Conservation (phyloP, 352 stramenopile genomes). For the Phytopythium oedochilum region DNA sequence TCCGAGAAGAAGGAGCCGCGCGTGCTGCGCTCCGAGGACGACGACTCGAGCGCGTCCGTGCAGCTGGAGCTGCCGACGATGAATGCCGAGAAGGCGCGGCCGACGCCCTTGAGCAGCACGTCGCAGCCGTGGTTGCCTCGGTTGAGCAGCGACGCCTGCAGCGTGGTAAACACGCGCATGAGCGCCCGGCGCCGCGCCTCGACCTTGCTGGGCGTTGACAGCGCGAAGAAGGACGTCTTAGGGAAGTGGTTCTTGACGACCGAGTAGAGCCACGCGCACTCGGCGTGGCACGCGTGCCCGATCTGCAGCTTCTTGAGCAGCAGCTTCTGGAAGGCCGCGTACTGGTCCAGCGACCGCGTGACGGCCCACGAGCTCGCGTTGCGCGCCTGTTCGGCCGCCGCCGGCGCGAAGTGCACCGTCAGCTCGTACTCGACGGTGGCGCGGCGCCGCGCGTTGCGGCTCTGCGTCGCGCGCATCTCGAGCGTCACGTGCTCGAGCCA, state of each 20-base stretch:
- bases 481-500: constrained; percentile 32
- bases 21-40: constrained; percentile 13
- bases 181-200: constrained; percentile 21
- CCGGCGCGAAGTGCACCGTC: constrained; percentile 17
- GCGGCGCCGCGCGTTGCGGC: constrained; percentile 16
- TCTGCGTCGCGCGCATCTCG: constrained; percentile 22
- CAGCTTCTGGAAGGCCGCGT: constrained; percentile 40
- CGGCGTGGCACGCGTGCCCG: constrained; percentile 54
- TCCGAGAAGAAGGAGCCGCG: constrained; percentile 16
- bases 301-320: constrained; percentile 38
- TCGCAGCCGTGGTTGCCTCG: constrained; percentile 22
- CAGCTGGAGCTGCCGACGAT: constrained; percentile 18
- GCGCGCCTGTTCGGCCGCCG: constrained; percentile 1
- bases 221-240: constrained; percentile 23
- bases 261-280: constrained; percentile 58
- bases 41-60: constrained; percentile 15
- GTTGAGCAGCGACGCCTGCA: constrained; percentile 27
- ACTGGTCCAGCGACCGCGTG: constrained; percentile 33
- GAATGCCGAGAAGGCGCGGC: constrained; percentile 20
- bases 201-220: constrained; percentile 10
- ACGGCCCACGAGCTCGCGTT: constrained; percentile 19
- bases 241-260: constrained; percentile 63
- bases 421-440: constrained; percentile 27
- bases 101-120: constrained; percentile 20
- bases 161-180: constrained; percentile 14